Conservation (phyloP, 768 basidiomycete genomes). For the Multifurca ochricompacta region DNA sequence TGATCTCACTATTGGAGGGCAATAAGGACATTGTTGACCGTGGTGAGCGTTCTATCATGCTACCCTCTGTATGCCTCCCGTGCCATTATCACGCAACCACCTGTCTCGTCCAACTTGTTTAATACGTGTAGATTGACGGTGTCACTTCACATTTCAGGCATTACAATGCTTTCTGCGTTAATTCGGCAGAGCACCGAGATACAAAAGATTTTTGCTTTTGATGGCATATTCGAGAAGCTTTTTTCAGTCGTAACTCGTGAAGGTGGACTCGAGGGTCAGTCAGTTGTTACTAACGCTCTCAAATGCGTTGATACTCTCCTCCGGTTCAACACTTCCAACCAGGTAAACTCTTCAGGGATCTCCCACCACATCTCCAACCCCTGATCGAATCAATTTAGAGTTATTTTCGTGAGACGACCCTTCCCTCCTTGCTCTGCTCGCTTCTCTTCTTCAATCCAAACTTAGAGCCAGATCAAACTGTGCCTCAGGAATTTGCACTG, state of each 20-base stretch:
- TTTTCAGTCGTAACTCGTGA: conserved; percentile 83
- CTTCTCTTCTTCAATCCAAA: conserved; percentile 64
- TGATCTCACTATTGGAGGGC: conserved; percentile 73
- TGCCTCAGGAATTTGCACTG: conserved; percentile 86
- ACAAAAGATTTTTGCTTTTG: conserved; percentile 94
- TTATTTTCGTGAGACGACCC: conserved; percentile 87
- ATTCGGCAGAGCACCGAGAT: conserved; percentile 86
- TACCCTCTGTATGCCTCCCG: not conserved
- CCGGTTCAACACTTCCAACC: conserved; percentile 90
- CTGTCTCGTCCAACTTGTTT: not conserved
- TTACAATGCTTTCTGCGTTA: conserved; percentile 73
- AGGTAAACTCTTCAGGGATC: conserved; percentile 42
- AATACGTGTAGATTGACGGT: conserved; percentile 5
- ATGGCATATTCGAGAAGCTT: conserved; percentile 92
- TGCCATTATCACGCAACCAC: not conserved
- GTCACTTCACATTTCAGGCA: conserved; percentile 48
- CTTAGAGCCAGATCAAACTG: conserved; percentile 45
- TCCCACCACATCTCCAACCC: conserved; percentile 4
- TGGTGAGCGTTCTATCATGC: conserved; percentile 41
- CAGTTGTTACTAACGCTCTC: conserved; percentile 80
- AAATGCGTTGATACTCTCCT: conserved; percentile 79
- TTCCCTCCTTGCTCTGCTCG: conserved; percentile 59
- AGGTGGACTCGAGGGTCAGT: conserved; percentile 87
- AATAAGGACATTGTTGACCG: conserved; percentile 84
- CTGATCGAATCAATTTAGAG: conserved; percentile 46